Percentiles rank a stretch among this genome's conserved stretches.
Evolutionary conservation across 352 stramenopile species (phyloP).

Genomic region (Phytophthora syringae): DNA sequence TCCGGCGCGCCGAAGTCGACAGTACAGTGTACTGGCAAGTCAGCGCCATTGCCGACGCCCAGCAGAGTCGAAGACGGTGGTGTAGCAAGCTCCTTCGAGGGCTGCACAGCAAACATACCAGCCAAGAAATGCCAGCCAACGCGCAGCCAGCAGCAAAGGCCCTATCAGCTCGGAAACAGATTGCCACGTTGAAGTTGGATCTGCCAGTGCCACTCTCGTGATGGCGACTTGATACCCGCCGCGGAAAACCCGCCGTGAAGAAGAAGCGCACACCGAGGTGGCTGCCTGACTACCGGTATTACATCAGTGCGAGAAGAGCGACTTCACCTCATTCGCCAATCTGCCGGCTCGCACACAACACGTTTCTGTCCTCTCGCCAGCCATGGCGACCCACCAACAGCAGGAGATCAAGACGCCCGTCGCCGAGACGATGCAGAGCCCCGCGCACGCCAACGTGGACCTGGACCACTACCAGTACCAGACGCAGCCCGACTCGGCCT

Average conservation of each 20-base stretch:
- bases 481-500: conserved; percentile 34
- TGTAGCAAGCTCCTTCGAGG: background rate
- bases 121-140: too few species aligned
- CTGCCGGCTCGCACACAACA: conserved; percentile 26
- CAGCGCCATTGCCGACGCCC: too few species aligned
- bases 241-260: conserved; percentile 33
- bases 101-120: background rate
- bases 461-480: conserved; percentile 41
- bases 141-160: background rate
- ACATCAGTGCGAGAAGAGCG: too few species aligned
- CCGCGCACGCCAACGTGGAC: conserved; percentile 26
- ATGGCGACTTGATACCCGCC: too few species aligned
- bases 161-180: background rate
- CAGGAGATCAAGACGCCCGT: conserved; percentile 37
- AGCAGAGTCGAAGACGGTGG: too few species aligned
- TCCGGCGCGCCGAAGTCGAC: too few species aligned
- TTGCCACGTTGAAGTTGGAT: conserved; percentile 22
- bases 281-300: too few species aligned
- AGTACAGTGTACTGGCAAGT: too few species aligned
- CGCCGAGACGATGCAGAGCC: conserved; percentile 33
- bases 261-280: conserved; percentile 18
- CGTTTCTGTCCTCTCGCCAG: conserved; percentile 3
- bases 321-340: conserved; percentile 30
- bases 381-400: conserved; percentile 27
- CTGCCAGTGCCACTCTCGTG: conserved; percentile 12